These are phyloP conservation scores for Nemania bipapillata DNA, from an alignment of 2,329 filamentous ascomycete genomes.

Conservation along the genomic window DNA sequence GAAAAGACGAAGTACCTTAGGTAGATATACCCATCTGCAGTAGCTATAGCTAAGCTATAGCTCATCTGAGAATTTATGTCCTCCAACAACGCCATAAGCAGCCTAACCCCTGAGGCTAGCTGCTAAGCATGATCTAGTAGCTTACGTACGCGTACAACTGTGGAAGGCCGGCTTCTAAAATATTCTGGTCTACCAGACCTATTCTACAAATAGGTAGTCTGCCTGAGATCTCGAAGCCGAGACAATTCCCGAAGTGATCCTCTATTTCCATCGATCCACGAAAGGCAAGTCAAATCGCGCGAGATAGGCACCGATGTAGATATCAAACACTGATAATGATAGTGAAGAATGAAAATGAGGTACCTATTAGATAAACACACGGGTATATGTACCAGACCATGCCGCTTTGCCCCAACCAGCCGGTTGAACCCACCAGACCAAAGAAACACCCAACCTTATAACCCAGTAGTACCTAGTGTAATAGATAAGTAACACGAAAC, in stretches of 20 bases:
- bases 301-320: background rate
- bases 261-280: background rate
- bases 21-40: too few species aligned
- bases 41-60: too few species aligned
- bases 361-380: background rate
- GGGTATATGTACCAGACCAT: constrained; percentile 22
- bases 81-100: too few species aligned
- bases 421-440: constrained; percentile 1
- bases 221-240: background rate
- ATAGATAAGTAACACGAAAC: background rate
- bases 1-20: too few species aligned
- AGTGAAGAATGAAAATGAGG: background rate
- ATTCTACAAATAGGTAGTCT: background rate
- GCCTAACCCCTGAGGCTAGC: too few species aligned
- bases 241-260: background rate
- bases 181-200: background rate
- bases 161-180: background rate
- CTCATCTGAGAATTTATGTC: too few species aligned
- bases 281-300: background rate
- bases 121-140: too few species aligned
- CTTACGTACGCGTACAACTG: too few species aligned
- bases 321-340: background rate
- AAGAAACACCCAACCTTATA: background rate
- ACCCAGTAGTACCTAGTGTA: too few species aligned
- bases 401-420: background rate